Base-by-base conservation (phyloP, 345 rosid species). In the Euphorbia lathyris region DNA sequence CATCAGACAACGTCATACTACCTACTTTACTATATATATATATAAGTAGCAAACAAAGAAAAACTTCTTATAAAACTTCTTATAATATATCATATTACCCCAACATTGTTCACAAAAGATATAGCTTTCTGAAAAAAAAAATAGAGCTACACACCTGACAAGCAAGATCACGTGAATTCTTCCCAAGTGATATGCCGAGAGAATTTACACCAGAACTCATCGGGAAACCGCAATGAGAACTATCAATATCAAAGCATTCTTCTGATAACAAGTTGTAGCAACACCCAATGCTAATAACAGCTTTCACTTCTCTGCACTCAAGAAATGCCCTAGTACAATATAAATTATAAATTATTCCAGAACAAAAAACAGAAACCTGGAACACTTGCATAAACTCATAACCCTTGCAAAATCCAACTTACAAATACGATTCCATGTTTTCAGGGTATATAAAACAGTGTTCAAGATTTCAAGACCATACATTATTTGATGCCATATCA, bases 241-340 rank as follows among this genome's bases (percentile, higher is more conserved):
- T 73, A 60, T 71, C 72, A 65, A 66, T 29, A 63, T 78, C 83
- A 62, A 34, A 68, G 52, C 74, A 77, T 63, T 72, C 89, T 74
- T 89, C 93, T 22, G 98, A 88, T 75, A 94, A 73, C 72, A 94
- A 85, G 83, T 94, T 91, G 85, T 91, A 94, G 84, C 98, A 91
- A 81, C 97, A 94, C 68, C 97, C 98, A 76, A 94, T 83, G 81
- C 98, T 91, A 74, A 94, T 82, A 76, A 91, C 79, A 60, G 96
- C 97, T 82, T 86, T 89, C 42, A 89, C 83, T 66, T 86, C 86
- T 67, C 81, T 72, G 52, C 92, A 84, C 70, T 91, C 96, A 61
- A 79, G 23, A 71, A 94, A 84, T 66, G 90, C 83, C 92, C 96
- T 93, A 83, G 71, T 9, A 58, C 70, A 68, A 53, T 69, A 61